Base-by-base conservation (phyloP, 805 yeast genomes). In the Barnettozyma sucrosica region DNA sequence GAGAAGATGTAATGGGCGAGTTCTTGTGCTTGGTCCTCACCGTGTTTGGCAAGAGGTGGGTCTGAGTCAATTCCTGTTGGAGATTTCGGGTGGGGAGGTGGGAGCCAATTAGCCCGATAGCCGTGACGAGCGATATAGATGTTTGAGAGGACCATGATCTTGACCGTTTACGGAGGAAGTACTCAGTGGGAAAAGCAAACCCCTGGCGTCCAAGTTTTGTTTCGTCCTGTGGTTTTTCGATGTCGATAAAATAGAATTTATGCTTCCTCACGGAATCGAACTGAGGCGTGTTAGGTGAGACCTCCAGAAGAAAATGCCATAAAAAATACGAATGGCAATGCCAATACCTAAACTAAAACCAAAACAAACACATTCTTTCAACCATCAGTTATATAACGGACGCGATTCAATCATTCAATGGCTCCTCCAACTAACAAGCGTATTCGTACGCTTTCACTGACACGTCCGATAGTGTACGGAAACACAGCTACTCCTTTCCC, bases 41-140 rank as follows among this genome's bases (percentile, higher is more conserved):
- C 99, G 61, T 88, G 95, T 2, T 80, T 80, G 0, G 97, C 93
- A 53, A 93, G 70, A 2, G 88, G 82, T 3, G 95, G 93, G 58
- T 93, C 99, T 48, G 90, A 83, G 50, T 84, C 90, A 18, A 90
- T 81, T 0, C 97, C 96, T 0, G 98, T 90, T 2, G 95, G 96
- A 36, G 81, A 78, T 3, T 83, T 79, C 0, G 86, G 84, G 54
- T 83, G 85, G 21, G 95, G 95, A 13, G 68, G 66, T 7, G 76
- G 70, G 23, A 78, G 71, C 96, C 96, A 89, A 61, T 90, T 89
- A 44, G 95, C 81, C 49, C 98, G 72, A 67, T 78, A 88, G 0
- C 98, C 99, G 66, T 92, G 98, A 65, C 93, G 79, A 19, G 84
- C 86, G 36, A 85, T 78, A 56, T 81, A 84, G 7, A 85, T 80